phyloP scores from a whole-genome alignment of 495 filamentous ascomycete species.

The Choiromyces venosus region DNA sequence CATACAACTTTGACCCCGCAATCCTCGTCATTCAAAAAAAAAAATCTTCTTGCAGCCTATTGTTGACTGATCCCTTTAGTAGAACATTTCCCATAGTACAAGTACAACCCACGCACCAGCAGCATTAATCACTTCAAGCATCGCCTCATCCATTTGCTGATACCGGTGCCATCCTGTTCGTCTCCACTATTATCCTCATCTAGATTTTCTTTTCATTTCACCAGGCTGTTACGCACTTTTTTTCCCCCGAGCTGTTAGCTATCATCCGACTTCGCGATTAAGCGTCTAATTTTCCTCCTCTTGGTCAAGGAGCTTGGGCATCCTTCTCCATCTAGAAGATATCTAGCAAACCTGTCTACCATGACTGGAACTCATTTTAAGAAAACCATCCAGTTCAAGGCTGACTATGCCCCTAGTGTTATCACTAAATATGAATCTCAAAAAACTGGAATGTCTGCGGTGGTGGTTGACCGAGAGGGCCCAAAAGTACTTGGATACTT shows the following conservation, averaged over 20 bases:
- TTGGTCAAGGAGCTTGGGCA: background rate
- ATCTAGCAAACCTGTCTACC: constrained; percentile 9
- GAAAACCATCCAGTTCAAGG: constrained; percentile 72
- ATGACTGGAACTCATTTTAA: constrained; percentile 59
- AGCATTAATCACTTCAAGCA: background rate
- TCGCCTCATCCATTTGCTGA: background rate
- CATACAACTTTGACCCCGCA: background rate
- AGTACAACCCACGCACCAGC: background rate
- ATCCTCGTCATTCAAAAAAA: background rate
- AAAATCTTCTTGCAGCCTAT: background rate
- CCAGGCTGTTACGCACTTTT: background rate
- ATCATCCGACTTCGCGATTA: background rate
- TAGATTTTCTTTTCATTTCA: background rate
- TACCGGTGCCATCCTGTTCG: background rate
- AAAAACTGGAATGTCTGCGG: constrained; percentile 85
- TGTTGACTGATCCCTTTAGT: background rate
- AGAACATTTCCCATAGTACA: background rate
- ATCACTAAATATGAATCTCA: constrained; percentile 80
- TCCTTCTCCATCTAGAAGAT: background rate
- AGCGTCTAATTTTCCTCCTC: constrained; percentile 3
- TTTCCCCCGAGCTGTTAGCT: background rate
- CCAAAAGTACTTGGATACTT: constrained; percentile 95
- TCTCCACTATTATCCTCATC: background rate
- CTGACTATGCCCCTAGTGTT: constrained; percentile 77
- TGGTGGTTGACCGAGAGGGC: constrained; percentile 84